Base-by-base conservation (phyloP, 495 filamentous ascomycete genomes). In the Talaromyces liani region DNA sequence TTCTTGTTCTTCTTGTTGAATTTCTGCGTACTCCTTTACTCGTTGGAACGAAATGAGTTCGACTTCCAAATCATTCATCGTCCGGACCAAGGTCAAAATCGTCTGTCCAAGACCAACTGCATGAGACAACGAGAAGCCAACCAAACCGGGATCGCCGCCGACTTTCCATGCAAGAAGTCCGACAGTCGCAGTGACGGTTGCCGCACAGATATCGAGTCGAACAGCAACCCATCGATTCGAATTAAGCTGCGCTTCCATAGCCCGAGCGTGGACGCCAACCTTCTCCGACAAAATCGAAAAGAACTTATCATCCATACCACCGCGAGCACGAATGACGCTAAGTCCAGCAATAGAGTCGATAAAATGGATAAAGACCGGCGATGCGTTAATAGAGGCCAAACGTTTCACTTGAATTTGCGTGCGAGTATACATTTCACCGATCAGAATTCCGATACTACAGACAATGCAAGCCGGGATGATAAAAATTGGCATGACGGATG, bases 171-270 rank as follows among this genome's bases (percentile, higher is more conserved):
- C 80, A 60, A 83, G 78, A 34, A 70, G 71, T 34, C 79, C 79
- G 0, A 79, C 80, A 10, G 71, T 71, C 4, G 79, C 71, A 20
- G 75, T 75, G 14, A 82, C 78, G 3, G 78, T 64, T 6, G 80
- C 78, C 1, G 79, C 78, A 63, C 78, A 74, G 67, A 80, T 72
- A 64, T 82, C 79, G 16, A 79, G 68, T 22, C 79, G 75, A 6
- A 82, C 70, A 2, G 77, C 72, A 3, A 82, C 76, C 80, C 80
- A 82, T 49, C 79, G 76, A 64, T 82, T 82, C 60, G 75, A 74
- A 66, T 82, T 82, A 61, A 75, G 80, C 18, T 77, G 75, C 4
- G 80, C 72, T 60, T 82, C 79, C 1, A 70, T 68, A 4, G 77
- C 69, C 4, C 72, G 72, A 24, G 73, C 71, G 47, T 74, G 72